Evolutionary conservation across 371 early-diverging fungal species (phyloP), one percentile per base, ranked within the genome.

Genomic region (Conidiobolus incongruus): DNA sequence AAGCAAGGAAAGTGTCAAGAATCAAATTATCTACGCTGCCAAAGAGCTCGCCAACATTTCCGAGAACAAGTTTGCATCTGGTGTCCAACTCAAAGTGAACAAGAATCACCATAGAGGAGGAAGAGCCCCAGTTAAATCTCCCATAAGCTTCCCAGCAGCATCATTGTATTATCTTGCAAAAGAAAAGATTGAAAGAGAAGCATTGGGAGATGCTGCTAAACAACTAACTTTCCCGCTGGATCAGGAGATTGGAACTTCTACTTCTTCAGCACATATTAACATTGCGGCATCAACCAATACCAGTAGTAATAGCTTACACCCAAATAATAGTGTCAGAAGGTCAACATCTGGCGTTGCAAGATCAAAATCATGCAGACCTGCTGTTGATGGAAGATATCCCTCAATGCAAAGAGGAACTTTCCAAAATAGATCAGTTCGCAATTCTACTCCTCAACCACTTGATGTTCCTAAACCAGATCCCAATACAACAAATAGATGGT

Each of bases 121-220:
- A 55, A 53, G 49, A 52, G 49, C 48, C 58, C 7, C 24, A 12
- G 41, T 41, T n/a, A 11, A 41, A 20, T 13, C 41, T 6, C 41
- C 41, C 17, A 24, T 53, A 46, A 57, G 68, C 52, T 66, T 71
- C 49, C 87, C 87, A 0, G 51, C 81, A 16, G 62, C 83, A 8
- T 83, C 82, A 26, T 78, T 91, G 21, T 91, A 91, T 47, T 75
- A 80, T 43, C 65, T 91, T 21, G 85, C 87, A 10, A 67, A 68
- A 39, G 92, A 91, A 59, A 72, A 79, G 40, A 63, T 82, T 40
- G 80, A 81, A 24, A 66, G 81, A 31, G 71, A 75, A 35, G 39
- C 39, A 4, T 11, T 12, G 8, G 23, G 29, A 48, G 32, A 31
- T 11, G 13, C 12, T 46, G 46, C 51, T 47, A 38, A 47, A 12